Evolutionary conservation across 1,284 basidiomycete genomes (phyloP), one percentile per base, ranked within the genome.

Genomic region (Puccinia hordei): DNA sequence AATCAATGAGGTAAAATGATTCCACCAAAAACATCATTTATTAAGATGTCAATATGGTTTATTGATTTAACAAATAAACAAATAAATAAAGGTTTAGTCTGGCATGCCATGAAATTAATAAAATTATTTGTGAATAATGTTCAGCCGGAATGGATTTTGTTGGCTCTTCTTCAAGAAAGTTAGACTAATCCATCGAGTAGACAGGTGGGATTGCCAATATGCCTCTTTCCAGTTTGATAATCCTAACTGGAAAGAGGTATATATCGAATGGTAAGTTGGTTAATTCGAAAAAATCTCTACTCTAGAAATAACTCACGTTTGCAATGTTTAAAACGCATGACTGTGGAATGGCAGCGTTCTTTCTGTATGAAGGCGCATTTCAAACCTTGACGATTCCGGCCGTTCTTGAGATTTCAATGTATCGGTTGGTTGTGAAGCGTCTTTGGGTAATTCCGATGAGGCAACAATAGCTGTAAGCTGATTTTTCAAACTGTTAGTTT

Each of bases 391-490:
- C 15, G 57, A 59, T 1, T 59, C 57, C 10, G 57, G 57, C 17
- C 57, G 27, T 59, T 59, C 57, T 59, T 30, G 4, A 27, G 27
- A 6, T 4, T 30, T 59, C 27, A 27, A 33, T 59, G 27, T 13
- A 30, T 30, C 57, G 12, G 57, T 59, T 27, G 2, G 57, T 8
- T 59, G 57, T 3, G 57, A 59, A 59, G 30, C 8, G 27, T 24
- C 27, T 15, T 59, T 59, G 4, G 57, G 57, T 30, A 59, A 59
- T 5, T 24, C 57, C 57, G 57, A 59, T 27, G 57, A 59, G 57
- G 57, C 57, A 30, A 59, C 57, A 33, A 59, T 59, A 30, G 57
- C 57, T 59, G 57, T 59, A 59, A 59, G 57, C 57, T 59, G 57
- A 33, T 59, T 30, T 15, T 59, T 17, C 3, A 4, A 59, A 30